Conservation (phyloP, 768 basidiomycete species). For the Phylloporus sp. region DNA sequence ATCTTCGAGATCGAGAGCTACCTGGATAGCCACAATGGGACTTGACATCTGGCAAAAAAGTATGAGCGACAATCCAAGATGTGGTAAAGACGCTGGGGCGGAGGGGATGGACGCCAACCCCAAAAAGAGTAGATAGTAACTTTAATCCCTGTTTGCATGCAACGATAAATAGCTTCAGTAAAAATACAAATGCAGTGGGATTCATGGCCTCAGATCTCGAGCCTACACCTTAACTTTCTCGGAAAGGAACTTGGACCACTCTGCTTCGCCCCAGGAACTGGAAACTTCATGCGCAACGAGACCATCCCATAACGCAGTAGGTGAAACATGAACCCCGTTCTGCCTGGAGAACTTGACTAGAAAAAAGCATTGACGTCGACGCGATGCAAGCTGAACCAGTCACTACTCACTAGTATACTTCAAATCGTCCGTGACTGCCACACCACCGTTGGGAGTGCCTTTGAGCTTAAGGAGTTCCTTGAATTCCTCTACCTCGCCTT, state of each 20-base stretch:
- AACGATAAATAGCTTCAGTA: neutral
- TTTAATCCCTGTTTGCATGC: too few relatives aligned
- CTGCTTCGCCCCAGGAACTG: conserved; percentile 74
- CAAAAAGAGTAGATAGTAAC: neutral
- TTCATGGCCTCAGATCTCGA: neutral
- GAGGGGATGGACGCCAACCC: too few relatives aligned
- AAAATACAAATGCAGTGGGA: neutral
- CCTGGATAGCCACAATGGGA: neutral
- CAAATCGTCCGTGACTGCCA: conserved; percentile 76
- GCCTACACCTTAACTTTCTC: conserved; percentile 45
- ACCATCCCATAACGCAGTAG: conserved; percentile 76
- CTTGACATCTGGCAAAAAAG: neutral
- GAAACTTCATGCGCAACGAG: conserved; percentile 66
- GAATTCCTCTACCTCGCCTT: conserved; percentile 45
- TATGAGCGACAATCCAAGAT: neutral
- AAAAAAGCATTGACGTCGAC: neutral
- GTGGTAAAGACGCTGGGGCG: too few relatives aligned
- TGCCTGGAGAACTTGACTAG: conserved; percentile 88
- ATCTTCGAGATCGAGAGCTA: too few relatives aligned
- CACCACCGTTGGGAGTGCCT: conserved; percentile 68
- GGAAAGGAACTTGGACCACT: conserved; percentile 75
- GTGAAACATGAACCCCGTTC: conserved; percentile 89
- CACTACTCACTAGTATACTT: conserved; percentile 75
- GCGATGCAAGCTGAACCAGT: neutral
- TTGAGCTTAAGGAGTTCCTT: conserved; percentile 60